Conservation (phyloP, 2,329 filamentous ascomycete species). For the Exophiala calicioides region DNA sequence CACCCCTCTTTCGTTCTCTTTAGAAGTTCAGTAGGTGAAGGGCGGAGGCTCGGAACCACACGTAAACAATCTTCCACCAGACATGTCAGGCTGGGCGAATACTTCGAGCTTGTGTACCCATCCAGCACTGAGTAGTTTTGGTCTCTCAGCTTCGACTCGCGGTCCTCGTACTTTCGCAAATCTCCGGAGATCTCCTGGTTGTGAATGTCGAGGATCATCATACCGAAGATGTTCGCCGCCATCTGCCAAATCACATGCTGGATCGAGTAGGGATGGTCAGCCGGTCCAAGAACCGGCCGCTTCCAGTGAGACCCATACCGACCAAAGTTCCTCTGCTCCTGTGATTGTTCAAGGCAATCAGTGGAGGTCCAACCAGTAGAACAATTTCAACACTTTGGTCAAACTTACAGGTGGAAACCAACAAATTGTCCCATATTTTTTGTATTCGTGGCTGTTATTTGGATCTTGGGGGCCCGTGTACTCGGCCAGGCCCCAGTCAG, state of each 20-base stretch:
- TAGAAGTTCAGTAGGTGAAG: slow-evolving; percentile 3
- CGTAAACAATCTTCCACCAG: slow-evolving; percentile 18
- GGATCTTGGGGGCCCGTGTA: slow-evolving; percentile 15
- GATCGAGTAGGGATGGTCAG: slow-evolving; percentile 14
- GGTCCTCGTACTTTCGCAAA: slow-evolving; percentile 4
- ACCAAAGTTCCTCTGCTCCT: slow-evolving; percentile 22
- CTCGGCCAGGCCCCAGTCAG: slow-evolving; percentile 22
- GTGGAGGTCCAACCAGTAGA: neutral
- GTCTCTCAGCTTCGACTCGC: slow-evolving; percentile 7
- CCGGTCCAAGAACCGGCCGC: slow-evolving; percentile 7
- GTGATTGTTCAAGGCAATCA: neutral
- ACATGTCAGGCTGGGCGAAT: slow-evolving; percentile 9
- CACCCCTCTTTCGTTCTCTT: slow-evolving; percentile 6
- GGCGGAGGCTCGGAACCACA: slow-evolving; percentile 13
- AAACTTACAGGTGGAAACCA: slow-evolving; percentile 23
- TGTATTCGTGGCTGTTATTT: slow-evolving; percentile 18
- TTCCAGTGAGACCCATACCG: slow-evolving; percentile 17
- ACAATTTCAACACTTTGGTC: neutral
- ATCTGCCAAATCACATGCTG: slow-evolving; percentile 23
- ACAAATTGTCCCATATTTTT: slow-evolving; percentile 14
- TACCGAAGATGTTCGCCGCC: slow-evolving; percentile 20
- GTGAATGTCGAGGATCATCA: slow-evolving; percentile 17
- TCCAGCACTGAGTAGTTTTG: slow-evolving; percentile 17
- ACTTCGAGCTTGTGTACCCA: too few relatives aligned
- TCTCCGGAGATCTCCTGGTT: slow-evolving; percentile 11